Conservation (phyloP, 768 basidiomycete genomes). For the Tulasnella calospora region DNA sequence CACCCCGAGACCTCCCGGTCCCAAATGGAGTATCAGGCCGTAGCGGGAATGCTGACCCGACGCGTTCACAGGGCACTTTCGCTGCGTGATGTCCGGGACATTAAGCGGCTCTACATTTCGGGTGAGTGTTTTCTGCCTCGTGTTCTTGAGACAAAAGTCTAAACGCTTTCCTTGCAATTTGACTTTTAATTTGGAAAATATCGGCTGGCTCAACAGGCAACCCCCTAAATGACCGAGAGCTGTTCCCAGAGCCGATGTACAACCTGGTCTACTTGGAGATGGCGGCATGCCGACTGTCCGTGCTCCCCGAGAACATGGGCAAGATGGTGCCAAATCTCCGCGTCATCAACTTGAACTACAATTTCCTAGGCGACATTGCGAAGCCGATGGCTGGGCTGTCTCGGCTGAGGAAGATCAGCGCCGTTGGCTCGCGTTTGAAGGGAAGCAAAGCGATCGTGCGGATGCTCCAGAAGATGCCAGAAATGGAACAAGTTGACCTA, state of each 20-base stretch:
- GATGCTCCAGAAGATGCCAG: conserved; percentile 62
- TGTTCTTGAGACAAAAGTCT: not conserved
- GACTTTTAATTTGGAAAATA: not conserved
- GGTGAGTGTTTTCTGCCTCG: not conserved
- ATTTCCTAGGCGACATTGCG: conserved; percentile 67
- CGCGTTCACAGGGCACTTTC: not conserved
- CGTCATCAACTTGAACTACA: conserved; percentile 93
- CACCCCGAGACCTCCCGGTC: not conserved
- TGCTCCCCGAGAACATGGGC: conserved; percentile 64
- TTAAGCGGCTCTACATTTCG: not conserved
- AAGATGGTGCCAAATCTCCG: conserved; percentile 75
- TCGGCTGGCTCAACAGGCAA: conserved; percentile 52
- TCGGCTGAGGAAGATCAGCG: conserved; percentile 74
- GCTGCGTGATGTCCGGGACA: not conserved
- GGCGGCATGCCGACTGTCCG: conserved; percentile 75
- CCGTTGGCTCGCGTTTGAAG: conserved; percentile 75
- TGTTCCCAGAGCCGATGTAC: conserved; percentile 66
- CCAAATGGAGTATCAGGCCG: not conserved
- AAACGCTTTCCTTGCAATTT: not conserved
- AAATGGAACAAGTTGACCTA: conserved; percentile 87
- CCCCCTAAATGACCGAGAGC: conserved; percentile 48
- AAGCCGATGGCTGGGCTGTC: conserved; percentile 62
- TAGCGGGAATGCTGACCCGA: not conserved
- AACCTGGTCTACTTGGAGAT: conserved; percentile 89
- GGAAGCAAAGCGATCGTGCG: conserved; percentile 69